Base-by-base conservation (phyloP, 768 basidiomycete genomes). In the Gelatoporia subvermispora region DNA sequence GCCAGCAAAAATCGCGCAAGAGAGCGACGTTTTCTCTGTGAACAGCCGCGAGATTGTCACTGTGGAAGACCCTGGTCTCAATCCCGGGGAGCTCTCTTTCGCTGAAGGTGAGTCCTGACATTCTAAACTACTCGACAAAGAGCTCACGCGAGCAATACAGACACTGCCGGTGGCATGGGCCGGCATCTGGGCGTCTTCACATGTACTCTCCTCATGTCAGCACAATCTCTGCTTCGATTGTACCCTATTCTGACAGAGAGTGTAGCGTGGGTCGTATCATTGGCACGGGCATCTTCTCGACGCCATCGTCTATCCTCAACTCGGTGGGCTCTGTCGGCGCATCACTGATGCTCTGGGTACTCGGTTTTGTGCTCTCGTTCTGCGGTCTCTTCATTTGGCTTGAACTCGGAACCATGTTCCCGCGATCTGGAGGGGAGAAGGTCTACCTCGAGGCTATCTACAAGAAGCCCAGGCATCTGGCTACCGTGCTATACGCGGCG, bases 201-300 rank as follows among this genome's bases (percentile, higher is more conserved):
- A 38, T 81, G 78, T 51, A 81, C 79, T 0, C 70, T 81, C 54
- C 66, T 79, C 17, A 79, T 79, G 73, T 72, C 52, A 21, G 70
- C 23, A 22, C 18, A 15, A 4, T 8, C 34, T 25, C 23, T 31
- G 68, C 28, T 67, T 76, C 16, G 74, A 75, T 1, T 66, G 68
- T 11, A 13, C 18, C 21, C 22, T 51, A n/a, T 39, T 40, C 24
- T 22, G 22, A 22, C 17, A 46, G 10, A 31, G 2, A 28, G 28
- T 31, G 21, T 46, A 71, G 74, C 34, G 72, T 80, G 22, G 79
- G 79, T 0, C 70, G 72, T 20, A 78, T 82, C 49, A 80, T 81
- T 53, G 79, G 81, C 0, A 82, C 80, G 0, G 81, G 79, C n/a
- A 82, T 83, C 50, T 82, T 82, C 64, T 78, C 78, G 1, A 81